These are phyloP conservation scores for Primulina eburnea DNA, from an alignment of 257 asterid species.

Conservation along the genomic window DNA sequence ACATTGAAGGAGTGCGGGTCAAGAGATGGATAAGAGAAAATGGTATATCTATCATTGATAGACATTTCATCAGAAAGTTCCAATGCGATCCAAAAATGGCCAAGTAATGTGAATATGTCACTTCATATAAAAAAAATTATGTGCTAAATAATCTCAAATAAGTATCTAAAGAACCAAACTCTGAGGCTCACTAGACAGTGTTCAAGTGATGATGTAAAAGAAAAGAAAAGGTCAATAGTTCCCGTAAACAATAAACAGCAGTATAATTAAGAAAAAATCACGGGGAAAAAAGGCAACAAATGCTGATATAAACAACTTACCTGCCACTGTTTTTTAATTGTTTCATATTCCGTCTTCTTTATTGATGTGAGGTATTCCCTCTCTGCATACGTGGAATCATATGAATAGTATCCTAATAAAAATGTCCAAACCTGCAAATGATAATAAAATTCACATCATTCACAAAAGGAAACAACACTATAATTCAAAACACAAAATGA, in stretches of 20 bases:
- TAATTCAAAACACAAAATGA: conserved; percentile 11
- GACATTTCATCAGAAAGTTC: too few species aligned
- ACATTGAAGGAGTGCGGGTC: background rate
- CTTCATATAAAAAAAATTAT: background rate
- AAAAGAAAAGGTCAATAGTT: conserved; percentile 10
- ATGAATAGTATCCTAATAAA: conserved; percentile 70
- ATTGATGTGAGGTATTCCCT: conserved; percentile 69
- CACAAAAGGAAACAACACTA: conserved; percentile 5
- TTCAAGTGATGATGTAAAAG: background rate
- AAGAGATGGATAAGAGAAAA: background rate
- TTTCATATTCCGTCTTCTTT: conserved; percentile 81
- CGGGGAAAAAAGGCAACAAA: conserved; percentile 13
- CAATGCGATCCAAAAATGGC: background rate
- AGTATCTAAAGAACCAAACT: background rate
- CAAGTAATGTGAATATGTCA: background rate
- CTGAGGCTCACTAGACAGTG: background rate
- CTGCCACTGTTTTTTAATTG: conserved; percentile 92
- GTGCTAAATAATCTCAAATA: background rate
- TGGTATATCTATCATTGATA: too few species aligned
- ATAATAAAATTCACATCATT: conserved; percentile 5
- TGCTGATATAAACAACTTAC: conserved; percentile 40
- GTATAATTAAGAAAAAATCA: background rate
- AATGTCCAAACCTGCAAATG: conserved; percentile 78
- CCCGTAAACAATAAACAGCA: background rate
- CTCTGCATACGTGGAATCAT: conserved; percentile 90